Evolutionary conservation across 371 early-diverging fungal genomes (phyloP).

Genomic region (Actinomortierella wolfii): DNA sequence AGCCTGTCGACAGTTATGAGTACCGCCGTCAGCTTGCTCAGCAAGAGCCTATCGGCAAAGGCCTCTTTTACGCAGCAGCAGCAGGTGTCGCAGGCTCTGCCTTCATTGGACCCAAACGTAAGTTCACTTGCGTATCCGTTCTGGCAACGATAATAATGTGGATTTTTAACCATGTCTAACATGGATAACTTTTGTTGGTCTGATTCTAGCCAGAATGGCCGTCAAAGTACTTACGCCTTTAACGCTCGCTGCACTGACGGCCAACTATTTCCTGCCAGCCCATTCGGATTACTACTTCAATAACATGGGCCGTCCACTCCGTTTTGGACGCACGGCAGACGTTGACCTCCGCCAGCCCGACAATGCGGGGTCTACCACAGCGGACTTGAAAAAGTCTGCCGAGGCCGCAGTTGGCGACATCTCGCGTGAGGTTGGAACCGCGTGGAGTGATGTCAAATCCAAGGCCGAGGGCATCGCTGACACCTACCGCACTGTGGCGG

Average conservation of each 20-base stretch:
- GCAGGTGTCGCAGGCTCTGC: conserved; percentile 26
- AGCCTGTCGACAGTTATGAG: conserved; percentile 3
- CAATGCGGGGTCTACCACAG: conserved; percentile 1
- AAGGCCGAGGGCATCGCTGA: conserved; percentile 22
- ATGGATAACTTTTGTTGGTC: background rate
- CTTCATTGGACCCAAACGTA: conserved; percentile 25
- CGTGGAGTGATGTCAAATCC: conserved; percentile 17
- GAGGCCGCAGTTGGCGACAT: conserved; percentile 11
- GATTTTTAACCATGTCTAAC: background rate
- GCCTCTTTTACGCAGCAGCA: conserved; percentile 29
- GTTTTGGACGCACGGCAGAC: background rate
- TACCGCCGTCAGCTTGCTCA: conserved; percentile 15
- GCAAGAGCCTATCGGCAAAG: conserved; percentile 23
- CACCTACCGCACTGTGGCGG: conserved; percentile 9
- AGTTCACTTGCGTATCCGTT: conserved; percentile 4
- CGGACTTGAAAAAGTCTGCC: conserved; percentile 3
- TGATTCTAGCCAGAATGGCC: conserved; percentile 17
- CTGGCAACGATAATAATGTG: background rate
- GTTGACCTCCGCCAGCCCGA: background rate
- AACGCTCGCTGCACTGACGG: conserved; percentile 21
- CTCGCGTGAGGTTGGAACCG: conserved; percentile 12
- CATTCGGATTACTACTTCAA: conserved; percentile 16
- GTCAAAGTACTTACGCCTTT: conserved; percentile 38
- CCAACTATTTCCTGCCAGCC: conserved; percentile 32
- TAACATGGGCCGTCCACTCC: conserved; percentile 3